These are phyloP conservation scores for Exophiala viscosa DNA, from an alignment of 2,329 filamentous ascomycete species.

Conservation along the genomic window DNA sequence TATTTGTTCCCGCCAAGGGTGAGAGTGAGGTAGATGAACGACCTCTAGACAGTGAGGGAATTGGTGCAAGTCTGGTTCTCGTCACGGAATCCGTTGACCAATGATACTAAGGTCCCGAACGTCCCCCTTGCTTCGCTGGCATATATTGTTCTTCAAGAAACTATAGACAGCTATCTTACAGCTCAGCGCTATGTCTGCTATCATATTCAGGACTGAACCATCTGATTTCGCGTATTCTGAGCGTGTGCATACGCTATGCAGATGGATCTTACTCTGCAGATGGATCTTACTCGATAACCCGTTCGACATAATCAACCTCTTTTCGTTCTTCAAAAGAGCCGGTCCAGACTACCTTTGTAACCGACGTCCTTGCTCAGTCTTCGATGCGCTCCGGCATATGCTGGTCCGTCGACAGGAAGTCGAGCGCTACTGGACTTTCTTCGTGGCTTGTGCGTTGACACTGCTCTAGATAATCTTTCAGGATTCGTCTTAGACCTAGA, in stretches of 20 bases:
- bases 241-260: too few species aligned
- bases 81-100: slow-evolving; percentile 7
- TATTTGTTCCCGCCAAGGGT: slow-evolving; percentile 13
- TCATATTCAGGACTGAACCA: too few species aligned
- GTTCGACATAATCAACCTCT: background rate
- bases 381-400: background rate
- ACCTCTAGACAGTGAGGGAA: slow-evolving; percentile 20
- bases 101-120: background rate
- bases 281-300: too few species aligned
- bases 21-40: slow-evolving; percentile 15
- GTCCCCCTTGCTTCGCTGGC: too few species aligned
- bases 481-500: slow-evolving; percentile 20
- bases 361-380: slow-evolving; percentile 10
- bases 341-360: slow-evolving; percentile 13
- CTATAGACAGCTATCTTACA: too few species aligned
- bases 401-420: slow-evolving; percentile 7
- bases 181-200: too few species aligned
- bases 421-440: slow-evolving; percentile 8
- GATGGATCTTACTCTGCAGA: too few species aligned
- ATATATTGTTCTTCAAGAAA: too few species aligned
- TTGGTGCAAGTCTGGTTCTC: slow-evolving; percentile 19
- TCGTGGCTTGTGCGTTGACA: slow-evolving; percentile 8
- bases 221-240: too few species aligned
- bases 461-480: slow-evolving; percentile 3
- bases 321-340: slow-evolving; percentile 9